phyloP scores from a whole-genome alignment of 2,329 filamentous ascomycete genomes.

The Coniochaeta sp. region DNA sequence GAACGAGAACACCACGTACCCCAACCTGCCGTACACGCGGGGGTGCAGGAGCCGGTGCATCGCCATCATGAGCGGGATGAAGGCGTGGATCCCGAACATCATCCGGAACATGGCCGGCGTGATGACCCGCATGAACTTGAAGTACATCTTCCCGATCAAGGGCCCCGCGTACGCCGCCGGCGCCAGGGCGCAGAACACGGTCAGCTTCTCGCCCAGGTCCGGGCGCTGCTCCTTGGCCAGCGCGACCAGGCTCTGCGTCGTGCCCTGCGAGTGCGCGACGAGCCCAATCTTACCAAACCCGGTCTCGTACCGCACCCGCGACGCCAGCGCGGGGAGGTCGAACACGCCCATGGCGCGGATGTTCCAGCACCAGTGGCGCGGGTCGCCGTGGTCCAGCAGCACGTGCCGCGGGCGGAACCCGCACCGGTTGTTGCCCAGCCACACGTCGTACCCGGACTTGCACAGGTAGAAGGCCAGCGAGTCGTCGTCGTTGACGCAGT shows the following conservation, averaged over 20 bases:
- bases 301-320: conserved; percentile 73
- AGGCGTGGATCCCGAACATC: conserved; percentile 86
- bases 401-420: conserved; percentile 75
- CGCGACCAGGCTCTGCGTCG: conserved; percentile 79
- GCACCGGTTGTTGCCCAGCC: conserved; percentile 90
- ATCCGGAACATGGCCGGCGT: conserved; percentile 68
- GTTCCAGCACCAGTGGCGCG: conserved; percentile 95
- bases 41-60: conserved; percentile 65
- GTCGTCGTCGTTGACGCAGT: conserved; percentile 83
- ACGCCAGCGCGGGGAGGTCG: conserved; percentile 75
- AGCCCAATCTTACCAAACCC: conserved; percentile 77
- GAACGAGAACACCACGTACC: conserved; percentile 84
- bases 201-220: conserved; percentile 73
- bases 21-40: conserved; percentile 68
- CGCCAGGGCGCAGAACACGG: conserved; percentile 84
- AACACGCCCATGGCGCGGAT: conserved; percentile 89
- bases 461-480: conserved; percentile 87
- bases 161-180: conserved; percentile 87
- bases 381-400: conserved; percentile 64
- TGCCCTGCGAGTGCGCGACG: conserved; percentile 85
- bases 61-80: conserved; percentile 89
- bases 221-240: conserved; percentile 86
- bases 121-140: conserved; percentile 84
- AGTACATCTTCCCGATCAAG: conserved; percentile 78
- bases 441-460: conserved; percentile 90